Base-by-base conservation (phyloP, 306 rosid species). In the Astragalus glycyphyllos region DNA sequence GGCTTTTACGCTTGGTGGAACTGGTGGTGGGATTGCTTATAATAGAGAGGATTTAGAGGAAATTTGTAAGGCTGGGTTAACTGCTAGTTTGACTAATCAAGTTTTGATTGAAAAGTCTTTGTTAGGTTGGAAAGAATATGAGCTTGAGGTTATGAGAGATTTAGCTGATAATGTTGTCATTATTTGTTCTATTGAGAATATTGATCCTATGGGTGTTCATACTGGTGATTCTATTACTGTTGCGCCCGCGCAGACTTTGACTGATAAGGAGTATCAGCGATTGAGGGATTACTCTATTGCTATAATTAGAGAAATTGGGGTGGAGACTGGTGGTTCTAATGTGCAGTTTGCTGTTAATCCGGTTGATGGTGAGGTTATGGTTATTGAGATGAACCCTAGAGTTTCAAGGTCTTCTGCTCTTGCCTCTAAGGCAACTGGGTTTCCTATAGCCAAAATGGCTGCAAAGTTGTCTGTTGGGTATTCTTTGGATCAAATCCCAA, bases 361-460 rank as follows among this genome's bases (percentile, higher is more conserved):
- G 0, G 54, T 5, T 2, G 73, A 95, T 31, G 97, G 97, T 2
- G 97, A 91, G 83, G 97, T 95, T 9, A 91, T 95, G 99, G 96
- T 95, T 42, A 91, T 95, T 73, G 99, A 95, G 86, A 95, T 91
- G 99, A 95, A 95, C 69, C 99, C 99, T 0, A 86, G 99, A 81
- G 99, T 95, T 46, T 95, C 97, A 0, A 78, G 99, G 80, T 95
- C 97, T 4, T 95, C 99, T 0, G 99, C 99, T 32, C 69, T 81
- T 76, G 99, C 97, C 0, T 91, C 96, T 2, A 95, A 91, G 85
- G 99, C 97, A 5, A 95, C 99, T 0, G 99, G 99, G 1, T 95
- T 95, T 73, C 99, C 97, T 0, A 95, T 95, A 10, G 99, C 97
- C 0, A 95, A 95, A 66, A 89, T 95, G 99, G 97, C 99, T 0